Conservation (phyloP, 371 early-diverging fungal species). For the Mortierella sp. region DNA sequence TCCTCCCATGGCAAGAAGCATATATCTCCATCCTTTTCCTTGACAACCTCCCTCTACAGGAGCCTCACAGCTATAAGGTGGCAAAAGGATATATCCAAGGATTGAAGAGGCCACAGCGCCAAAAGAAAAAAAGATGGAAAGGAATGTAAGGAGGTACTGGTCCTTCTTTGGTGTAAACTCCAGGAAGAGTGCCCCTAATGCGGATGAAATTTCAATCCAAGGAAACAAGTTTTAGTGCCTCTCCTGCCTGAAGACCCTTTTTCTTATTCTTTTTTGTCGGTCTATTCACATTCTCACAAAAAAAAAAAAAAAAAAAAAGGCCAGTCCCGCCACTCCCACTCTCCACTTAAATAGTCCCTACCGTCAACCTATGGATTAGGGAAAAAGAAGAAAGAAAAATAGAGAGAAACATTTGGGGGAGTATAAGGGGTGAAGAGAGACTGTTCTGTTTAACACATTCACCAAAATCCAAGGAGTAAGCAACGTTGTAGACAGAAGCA, state of each 20-base stretch:
- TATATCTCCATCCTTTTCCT: slow-evolving; percentile 83
- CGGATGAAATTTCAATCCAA: not conserved
- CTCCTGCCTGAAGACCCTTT: no score
- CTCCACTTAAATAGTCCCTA: not conserved
- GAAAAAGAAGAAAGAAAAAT: no score
- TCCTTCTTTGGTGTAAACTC: slow-evolving; percentile 84
- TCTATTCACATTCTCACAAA: no score
- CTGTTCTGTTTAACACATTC: no score
- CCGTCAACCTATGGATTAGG: slow-evolving; percentile 26
- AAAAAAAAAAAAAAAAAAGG: not conserved
- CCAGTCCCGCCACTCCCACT: no score
- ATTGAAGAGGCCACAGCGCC: slow-evolving; percentile 83
- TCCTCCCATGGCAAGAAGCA: slow-evolving; percentile 57
- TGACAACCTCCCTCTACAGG: slow-evolving; percentile 52
- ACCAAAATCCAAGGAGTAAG: no score
- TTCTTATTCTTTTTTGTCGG: no score
- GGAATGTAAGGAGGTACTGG: slow-evolving; percentile 83
- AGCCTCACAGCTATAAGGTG: slow-evolving; percentile 74
- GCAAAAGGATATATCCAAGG: slow-evolving; percentile 70
- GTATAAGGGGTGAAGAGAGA: no score
- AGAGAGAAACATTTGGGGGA: no score
- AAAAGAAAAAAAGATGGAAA: slow-evolving; percentile 87
- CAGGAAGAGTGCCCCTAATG: slow-evolving; percentile 81
- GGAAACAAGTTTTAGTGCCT: no score
- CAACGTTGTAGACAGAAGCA: no score